Evolutionary conservation across 1,139 yeast species (phyloP), one percentile per base, ranked within the genome.

Genomic region (Fermentozyma sake): DNA sequence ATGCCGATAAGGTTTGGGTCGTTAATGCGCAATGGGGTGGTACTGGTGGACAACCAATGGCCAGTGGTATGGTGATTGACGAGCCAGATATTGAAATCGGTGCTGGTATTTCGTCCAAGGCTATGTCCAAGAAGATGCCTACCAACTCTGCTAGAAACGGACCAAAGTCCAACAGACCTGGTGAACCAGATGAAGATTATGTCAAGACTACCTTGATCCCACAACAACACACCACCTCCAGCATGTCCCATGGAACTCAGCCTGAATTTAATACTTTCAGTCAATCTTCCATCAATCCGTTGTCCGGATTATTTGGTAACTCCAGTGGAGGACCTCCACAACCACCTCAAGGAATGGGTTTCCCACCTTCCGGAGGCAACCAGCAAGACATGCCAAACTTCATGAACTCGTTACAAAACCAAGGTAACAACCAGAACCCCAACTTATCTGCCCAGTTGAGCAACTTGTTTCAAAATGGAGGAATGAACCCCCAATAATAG

Each of bases 81-180:
- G 98, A 91, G 56, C 98, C 98, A 3, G 98, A 91, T 60, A 91
- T 91, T 45, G 96, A 87, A 53, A 84, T 91, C 30, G 97, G 97
- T 27, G 79, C 87, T 26, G 97, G 96, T 37, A 83, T 87, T 23
- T 83, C 95, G 0, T 85, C 96, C 3, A 89, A 89, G 58, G 91
- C 96, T 14, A 86, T 86, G 61, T 80, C 91, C 4, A 79, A 76
- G 56, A 83, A 79, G 50, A 81, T 82, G 89, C 93, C 93, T 9
- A 82, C 91, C 7, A 84, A 85, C 52, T 77, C 86, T n/a, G 76
- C 87, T 6, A 73, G 84, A 58, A 80, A 81, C 52, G 95, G 94
- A 5, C 95, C 94, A 19, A 76, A 81, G 50, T 81, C 93, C 2
- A 81, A 81, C 42, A 72, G 72, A 46, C 79, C 81, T 5, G 79